Evolutionary conservation across 768 basidiomycete genomes (phyloP).

Genomic region (Pleurotus platypus): DNA sequence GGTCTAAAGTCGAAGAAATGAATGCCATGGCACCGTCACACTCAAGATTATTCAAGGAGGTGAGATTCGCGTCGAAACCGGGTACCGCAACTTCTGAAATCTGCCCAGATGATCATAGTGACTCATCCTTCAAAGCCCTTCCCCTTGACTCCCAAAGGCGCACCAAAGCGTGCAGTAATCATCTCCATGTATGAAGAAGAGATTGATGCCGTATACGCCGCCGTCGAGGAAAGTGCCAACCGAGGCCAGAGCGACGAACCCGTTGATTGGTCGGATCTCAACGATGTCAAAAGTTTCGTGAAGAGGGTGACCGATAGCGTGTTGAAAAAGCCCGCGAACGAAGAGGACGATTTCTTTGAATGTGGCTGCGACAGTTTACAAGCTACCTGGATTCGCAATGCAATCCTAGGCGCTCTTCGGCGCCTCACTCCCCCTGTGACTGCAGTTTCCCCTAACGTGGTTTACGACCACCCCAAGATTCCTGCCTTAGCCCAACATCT

Average conservation of each 20-base stretch:
- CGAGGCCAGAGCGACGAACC: slow-evolving; percentile 8
- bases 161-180: slow-evolving; percentile 30
- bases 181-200: slow-evolving; percentile 31
- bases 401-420: slow-evolving; percentile 13
- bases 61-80: background rate
- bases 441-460: slow-evolving; percentile 15
- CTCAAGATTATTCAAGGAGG: slow-evolving; percentile 7
- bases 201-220: slow-evolving; percentile 32
- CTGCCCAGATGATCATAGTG: slow-evolving; percentile 24
- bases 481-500: background rate
- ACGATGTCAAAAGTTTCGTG: slow-evolving; percentile 19
- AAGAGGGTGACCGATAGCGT: slow-evolving; percentile 23
- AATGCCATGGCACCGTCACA: slow-evolving; percentile 39
- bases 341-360: slow-evolving; percentile 26
- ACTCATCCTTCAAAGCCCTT: slow-evolving; percentile 28
- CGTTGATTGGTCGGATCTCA: slow-evolving; percentile 11
- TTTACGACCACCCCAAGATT: slow-evolving; percentile 8
- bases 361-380: slow-evolving; percentile 28
- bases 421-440: slow-evolving; percentile 9
- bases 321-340: slow-evolving; percentile 17
- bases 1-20: slow-evolving; percentile 44
- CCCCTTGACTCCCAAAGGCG: slow-evolving; percentile 27
- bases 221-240: slow-evolving; percentile 5
- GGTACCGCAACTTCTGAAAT: background rate
- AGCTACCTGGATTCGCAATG: slow-evolving; percentile 22